Evolutionary conservation across 2,329 filamentous ascomycete genomes (phyloP).

Genomic region (Ophioceras dolichostomum): DNA sequence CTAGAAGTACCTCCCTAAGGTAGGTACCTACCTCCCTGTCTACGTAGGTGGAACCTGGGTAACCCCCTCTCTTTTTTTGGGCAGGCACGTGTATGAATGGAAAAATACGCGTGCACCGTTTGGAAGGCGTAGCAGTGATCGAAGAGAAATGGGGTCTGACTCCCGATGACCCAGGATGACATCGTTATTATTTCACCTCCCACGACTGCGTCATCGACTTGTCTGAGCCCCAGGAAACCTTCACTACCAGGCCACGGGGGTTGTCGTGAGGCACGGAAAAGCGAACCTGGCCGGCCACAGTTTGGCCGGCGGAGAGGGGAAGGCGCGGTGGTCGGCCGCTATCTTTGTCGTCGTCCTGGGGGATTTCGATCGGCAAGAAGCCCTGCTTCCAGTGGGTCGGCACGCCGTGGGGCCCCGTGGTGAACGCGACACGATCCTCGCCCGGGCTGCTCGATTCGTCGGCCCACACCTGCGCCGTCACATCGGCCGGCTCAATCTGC

Average conservation of each 20-base stretch:
- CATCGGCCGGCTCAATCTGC: constrained; percentile 33
- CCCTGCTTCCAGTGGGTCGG: constrained; percentile 90
- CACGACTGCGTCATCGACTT: constrained; percentile 34
- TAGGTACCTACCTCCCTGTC: too few relatives aligned
- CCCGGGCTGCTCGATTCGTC: constrained; percentile 28
- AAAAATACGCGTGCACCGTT: too few relatives aligned
- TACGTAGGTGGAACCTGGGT: too few relatives aligned
- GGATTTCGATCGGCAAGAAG: constrained; percentile 58
- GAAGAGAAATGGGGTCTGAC: too few relatives aligned
- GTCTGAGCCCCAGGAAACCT: constrained; percentile 44
- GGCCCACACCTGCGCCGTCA: constrained; percentile 52
- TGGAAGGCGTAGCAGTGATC: too few relatives aligned
- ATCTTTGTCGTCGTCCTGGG: constrained; percentile 45
- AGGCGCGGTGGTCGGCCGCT: too few relatives aligned
- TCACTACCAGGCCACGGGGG: constrained; percentile 55
- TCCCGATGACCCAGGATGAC: too few relatives aligned
- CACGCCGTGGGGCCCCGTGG: constrained; percentile 65
- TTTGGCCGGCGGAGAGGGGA: constrained; percentile 38
- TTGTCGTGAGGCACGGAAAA: constrained; percentile 61
- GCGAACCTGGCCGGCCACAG: constrained; percentile 53
- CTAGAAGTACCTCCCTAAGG: too few relatives aligned
- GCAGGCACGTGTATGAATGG: too few relatives aligned
- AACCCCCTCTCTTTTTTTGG: too few relatives aligned
- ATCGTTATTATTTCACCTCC: too few relatives aligned
- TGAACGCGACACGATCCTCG: constrained; percentile 65